phyloP scores from a whole-genome alignment of 192 early-diverging fungal genomes.

The Coemansia sp. region DNA sequence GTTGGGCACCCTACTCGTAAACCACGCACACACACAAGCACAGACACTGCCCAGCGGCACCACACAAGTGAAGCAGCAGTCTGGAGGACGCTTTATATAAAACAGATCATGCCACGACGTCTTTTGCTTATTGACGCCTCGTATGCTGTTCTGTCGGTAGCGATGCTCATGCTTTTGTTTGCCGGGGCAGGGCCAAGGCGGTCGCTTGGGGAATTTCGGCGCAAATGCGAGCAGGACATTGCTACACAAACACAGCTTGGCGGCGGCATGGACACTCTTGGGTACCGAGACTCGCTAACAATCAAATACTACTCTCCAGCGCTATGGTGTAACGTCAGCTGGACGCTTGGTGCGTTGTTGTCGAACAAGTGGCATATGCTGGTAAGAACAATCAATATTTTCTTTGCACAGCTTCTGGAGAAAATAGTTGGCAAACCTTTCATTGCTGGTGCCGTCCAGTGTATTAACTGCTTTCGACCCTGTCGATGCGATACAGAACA shows the following conservation, averaged over 20 bases:
- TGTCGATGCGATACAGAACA: neutral
- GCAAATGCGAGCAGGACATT: conserved; percentile 49
- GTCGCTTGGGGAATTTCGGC: conserved; percentile 47
- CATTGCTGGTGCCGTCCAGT: neutral
- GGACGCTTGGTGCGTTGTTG: conserved; percentile 41
- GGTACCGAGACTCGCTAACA: conserved; percentile 48
- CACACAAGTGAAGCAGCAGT: no score
- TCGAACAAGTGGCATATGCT: conserved; percentile 55
- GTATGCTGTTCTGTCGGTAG: conserved; percentile 38
- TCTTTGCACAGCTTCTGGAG: neutral
- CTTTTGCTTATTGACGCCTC: conserved; percentile 40
- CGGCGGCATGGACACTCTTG: conserved; percentile 3
- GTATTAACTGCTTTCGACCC: neutral
- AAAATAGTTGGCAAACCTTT: neutral
- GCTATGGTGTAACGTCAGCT: conserved; percentile 54
- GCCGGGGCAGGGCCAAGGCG: conserved; percentile 23
- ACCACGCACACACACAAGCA: neutral
- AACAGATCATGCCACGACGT: neutral
- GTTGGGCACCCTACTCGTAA: neutral
- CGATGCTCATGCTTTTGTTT: conserved; percentile 37
- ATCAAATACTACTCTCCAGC: conserved; percentile 43
- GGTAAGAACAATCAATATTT: conserved; percentile 17
- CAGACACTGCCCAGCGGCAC: neutral
- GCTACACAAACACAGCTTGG: conserved; percentile 18
- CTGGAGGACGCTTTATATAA: neutral